These are phyloP conservation scores for Amaranthus tricolor DNA, from an alignment of 179 eudicot genomes.

Conservation along the genomic window DNA sequence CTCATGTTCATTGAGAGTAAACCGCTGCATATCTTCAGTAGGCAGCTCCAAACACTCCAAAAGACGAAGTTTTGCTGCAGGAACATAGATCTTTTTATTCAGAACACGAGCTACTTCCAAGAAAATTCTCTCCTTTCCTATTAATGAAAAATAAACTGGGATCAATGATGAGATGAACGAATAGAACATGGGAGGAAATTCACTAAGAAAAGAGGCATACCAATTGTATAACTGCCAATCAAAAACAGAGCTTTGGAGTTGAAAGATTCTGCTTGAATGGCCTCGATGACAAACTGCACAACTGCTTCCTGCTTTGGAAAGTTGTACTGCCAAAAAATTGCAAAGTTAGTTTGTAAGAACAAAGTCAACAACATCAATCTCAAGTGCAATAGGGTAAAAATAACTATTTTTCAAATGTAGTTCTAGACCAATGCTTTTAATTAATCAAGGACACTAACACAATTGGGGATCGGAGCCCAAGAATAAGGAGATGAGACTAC, in stretches of 20 bases:
- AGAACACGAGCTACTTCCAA: conserved; percentile 84
- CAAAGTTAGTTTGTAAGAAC: conserved; percentile 12
- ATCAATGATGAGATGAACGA: conserved; percentile 1
- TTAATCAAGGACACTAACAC: background rate
- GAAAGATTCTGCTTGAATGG: conserved; percentile 95
- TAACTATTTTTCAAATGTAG: background rate
- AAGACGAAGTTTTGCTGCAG: conserved; percentile 72
- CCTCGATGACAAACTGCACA: conserved; percentile 87
- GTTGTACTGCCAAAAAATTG: conserved; percentile 66
- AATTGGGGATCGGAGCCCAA: background rate
- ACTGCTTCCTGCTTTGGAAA: conserved; percentile 94
- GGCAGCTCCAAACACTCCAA: conserved; percentile 77
- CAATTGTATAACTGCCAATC: conserved; percentile 94
- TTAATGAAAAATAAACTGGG: conserved; percentile 5
- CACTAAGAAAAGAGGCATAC: conserved; percentile 39
- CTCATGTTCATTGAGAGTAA: conserved; percentile 71
- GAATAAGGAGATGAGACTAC: background rate
- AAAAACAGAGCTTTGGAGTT: conserved; percentile 84
- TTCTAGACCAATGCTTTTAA: background rate
- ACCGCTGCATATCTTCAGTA: conserved; percentile 77
- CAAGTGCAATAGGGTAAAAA: background rate
- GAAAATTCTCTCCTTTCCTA: conserved; percentile 91
- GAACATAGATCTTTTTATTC: conserved; percentile 62
- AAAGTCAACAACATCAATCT: background rate
- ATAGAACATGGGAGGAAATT: background rate